phyloP scores from a whole-genome alignment of 129 eudicot genomes.

The Cynara cardunculus region DNA sequence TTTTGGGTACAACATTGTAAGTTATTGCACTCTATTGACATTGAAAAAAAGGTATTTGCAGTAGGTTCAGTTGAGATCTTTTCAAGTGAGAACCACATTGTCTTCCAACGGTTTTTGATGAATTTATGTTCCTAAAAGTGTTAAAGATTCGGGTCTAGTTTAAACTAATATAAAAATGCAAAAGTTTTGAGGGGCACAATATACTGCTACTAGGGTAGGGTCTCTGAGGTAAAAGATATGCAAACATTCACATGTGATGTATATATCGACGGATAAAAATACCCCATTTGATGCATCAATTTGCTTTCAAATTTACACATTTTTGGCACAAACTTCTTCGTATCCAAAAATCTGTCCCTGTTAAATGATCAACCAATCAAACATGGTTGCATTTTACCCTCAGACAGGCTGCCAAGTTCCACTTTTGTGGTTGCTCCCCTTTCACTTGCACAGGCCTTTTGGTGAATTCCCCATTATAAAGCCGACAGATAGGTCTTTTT shows the following conservation, averaged over 20 bases:
- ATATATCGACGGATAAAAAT: neutral
- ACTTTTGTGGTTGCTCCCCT: no score
- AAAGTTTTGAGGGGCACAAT: neutral
- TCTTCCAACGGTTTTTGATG: neutral
- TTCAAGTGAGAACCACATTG: neutral
- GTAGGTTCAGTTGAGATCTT: neutral
- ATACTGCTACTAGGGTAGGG: neutral
- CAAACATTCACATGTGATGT: neutral
- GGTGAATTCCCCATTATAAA: no score
- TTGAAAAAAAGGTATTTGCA: neutral
- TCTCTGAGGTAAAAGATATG: neutral
- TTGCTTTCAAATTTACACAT: neutral
- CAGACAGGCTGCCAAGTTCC: no score
- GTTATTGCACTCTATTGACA: slow-evolving; percentile 23
- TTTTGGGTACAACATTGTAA: slow-evolving; percentile 91
- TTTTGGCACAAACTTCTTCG: no score
- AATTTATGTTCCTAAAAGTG: neutral
- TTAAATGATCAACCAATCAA: no score
- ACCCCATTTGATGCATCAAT: neutral
- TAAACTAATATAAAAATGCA: neutral
- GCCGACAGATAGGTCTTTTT: no score
- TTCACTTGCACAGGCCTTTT: no score
- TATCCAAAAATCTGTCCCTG: no score
- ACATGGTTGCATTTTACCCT: no score
- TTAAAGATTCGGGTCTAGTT: neutral